Percentiles rank a stretch among this genome's conserved stretches.
phyloP scores from a whole-genome alignment of 176 grass and related monocot genomes.

The Oryza longistaminata region DNA sequence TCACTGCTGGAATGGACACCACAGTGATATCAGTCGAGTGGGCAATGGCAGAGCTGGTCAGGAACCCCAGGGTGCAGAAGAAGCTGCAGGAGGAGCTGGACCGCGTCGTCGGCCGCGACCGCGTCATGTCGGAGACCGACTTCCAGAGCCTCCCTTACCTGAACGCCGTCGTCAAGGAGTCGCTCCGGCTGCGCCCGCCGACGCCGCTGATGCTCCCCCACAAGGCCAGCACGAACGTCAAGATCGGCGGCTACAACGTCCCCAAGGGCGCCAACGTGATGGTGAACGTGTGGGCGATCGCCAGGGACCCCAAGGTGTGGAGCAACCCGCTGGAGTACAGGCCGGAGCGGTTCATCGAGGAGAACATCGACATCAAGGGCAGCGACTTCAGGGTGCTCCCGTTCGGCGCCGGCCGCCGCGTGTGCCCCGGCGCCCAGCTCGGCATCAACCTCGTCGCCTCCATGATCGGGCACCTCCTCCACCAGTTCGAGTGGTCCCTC shows the following conservation, averaged over 20 bases:
- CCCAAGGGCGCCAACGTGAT: constrained; percentile 66
- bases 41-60: constrained; percentile 66
- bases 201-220: constrained; percentile 77
- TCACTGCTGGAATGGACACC: constrained; percentile 78
- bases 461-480: constrained; percentile 68
- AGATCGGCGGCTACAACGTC: constrained; percentile 58
- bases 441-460: constrained; percentile 64
- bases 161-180: constrained; percentile 65
- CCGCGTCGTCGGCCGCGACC: constrained; percentile 43
- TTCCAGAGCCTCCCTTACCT: constrained; percentile 65
- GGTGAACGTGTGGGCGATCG: constrained; percentile 75
- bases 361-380: constrained; percentile 72
- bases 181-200: constrained; percentile 61
- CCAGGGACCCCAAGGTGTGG: constrained; percentile 61
- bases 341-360: constrained; percentile 63
- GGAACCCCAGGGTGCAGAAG: constrained; percentile 64
- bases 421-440: constrained; percentile 73
- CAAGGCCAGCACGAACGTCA: constrained; percentile 58
- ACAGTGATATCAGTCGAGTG: constrained; percentile 71
- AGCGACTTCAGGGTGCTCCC: constrained; percentile 63
- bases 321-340: constrained; percentile 60
- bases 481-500: constrained; percentile 72
- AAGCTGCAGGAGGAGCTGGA: constrained; percentile 70
- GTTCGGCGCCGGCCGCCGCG: constrained; percentile 58
- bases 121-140: constrained; percentile 57